A percentile compares a stretch with the other conserved stretches of the same genome.
phyloP scores from a whole-genome alignment of 352 stramenopile species.

The Phytophthora boehmeriae region DNA sequence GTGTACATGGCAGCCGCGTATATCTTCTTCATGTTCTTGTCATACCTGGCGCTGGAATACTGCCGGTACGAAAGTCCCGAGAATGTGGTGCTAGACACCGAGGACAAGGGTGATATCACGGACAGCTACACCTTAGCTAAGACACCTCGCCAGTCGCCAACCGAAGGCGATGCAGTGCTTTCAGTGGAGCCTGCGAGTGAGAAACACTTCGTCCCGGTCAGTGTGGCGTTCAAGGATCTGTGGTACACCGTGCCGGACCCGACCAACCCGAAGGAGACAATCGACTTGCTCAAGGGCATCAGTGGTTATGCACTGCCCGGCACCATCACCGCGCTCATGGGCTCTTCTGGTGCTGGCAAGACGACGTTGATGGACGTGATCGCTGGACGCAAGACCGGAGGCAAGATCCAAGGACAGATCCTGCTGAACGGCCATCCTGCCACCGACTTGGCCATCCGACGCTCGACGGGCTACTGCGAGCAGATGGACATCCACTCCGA shows the following conservation, averaged over 20 bases:
- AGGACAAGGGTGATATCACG: background rate
- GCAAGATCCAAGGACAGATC: conserved; percentile 86
- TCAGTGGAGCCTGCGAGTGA: conserved; percentile 2
- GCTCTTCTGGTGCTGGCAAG: conserved; percentile 84
- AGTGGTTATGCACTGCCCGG: conserved; percentile 50
- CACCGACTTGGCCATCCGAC: conserved; percentile 49
- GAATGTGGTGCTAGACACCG: conserved; percentile 29
- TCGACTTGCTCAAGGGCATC: conserved; percentile 60
- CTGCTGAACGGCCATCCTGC: conserved; percentile 88
- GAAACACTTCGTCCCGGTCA: conserved; percentile 39
- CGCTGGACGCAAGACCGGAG: conserved; percentile 90
- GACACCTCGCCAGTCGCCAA: background rate
- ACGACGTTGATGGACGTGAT: conserved; percentile 96
- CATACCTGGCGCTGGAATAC: conserved; percentile 33
- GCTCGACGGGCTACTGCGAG: conserved; percentile 61
- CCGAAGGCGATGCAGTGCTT: background rate
- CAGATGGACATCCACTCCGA: conserved; percentile 90
- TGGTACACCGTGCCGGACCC: conserved; percentile 49
- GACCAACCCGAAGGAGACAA: conserved; percentile 25
- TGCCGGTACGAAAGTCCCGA: conserved; percentile 19
- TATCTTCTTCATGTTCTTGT: conserved; percentile 31
- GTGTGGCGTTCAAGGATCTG: conserved; percentile 51
- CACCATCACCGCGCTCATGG: conserved; percentile 68
- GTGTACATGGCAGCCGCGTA: conserved; percentile 21
- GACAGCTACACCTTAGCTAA: conserved; percentile 20